Percentiles rank a stretch among this genome's conserved stretches.
These are phyloP conservation scores for Termitomyces sp. DNA, from an alignment of 768 basidiomycete species.

Conservation along the genomic window DNA sequence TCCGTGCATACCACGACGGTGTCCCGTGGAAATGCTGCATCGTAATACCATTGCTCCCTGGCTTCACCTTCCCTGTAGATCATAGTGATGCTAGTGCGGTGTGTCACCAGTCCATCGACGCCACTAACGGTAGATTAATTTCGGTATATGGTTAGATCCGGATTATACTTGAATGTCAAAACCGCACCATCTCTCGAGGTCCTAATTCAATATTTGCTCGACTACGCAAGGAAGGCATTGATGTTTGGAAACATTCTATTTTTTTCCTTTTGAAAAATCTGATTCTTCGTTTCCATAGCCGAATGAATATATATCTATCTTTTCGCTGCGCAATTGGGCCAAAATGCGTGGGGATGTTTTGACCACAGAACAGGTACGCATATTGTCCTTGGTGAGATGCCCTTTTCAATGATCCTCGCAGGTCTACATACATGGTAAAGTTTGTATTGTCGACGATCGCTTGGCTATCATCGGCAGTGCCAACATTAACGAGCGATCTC, in stretches of 20 bases:
- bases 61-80: conserved; percentile 91
- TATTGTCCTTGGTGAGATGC: neutral
- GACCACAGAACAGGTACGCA: conserved; percentile 77
- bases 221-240: conserved; percentile 80
- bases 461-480: conserved; percentile 93
- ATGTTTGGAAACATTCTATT: conserved; percentile 44
- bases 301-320: conserved; percentile 86
- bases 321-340: conserved; percentile 90
- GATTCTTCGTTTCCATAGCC: conserved; percentile 47
- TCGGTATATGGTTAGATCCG: conserved; percentile 52
- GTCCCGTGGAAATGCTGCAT: conserved; percentile 92
- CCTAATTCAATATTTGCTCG: conserved; percentile 88
- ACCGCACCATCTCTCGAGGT: conserved; percentile 80
- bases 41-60: conserved; percentile 86
- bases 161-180: conserved; percentile 94
- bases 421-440: conserved; percentile 90
- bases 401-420: conserved; percentile 20
- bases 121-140: neutral
- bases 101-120: conserved; percentile 21
- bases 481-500: conserved; percentile 96
- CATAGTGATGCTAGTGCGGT: conserved; percentile 91
- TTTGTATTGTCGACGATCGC: conserved; percentile 91
- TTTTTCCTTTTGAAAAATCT: neutral
- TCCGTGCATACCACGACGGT: conserved; percentile 75
- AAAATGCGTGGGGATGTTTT: conserved; percentile 80